Evolutionary conservation across 371 early-diverging fungal species (phyloP).

Genomic region (Mucor racemosus): DNA sequence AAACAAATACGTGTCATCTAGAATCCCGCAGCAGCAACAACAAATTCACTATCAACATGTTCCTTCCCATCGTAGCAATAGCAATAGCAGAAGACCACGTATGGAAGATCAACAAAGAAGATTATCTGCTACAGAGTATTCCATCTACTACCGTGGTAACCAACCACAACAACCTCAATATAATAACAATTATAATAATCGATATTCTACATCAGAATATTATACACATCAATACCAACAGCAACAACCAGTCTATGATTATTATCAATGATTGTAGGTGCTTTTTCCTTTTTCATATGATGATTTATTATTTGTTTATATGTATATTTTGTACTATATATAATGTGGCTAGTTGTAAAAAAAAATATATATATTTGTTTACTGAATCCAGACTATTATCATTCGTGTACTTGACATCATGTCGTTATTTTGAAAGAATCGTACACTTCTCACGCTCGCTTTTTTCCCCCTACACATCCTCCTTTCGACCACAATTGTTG

Average conservation of each 20-base stretch:
- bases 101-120: conserved; percentile 11
- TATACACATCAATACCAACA: conserved; percentile 14
- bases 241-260: conserved; percentile 5
- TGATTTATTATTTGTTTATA: conserved; percentile 4
- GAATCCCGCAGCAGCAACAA: conserved; percentile 6
- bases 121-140: conserved; percentile 22
- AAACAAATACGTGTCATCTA: conserved; percentile 12
- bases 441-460: conserved; percentile 1
- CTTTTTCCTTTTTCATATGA: neutral
- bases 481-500: neutral
- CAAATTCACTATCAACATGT: neutral
- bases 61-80: conserved; percentile 8
- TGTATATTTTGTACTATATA: neutral
- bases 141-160: neutral
- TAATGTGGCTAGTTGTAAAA: neutral
- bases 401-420: neutral
- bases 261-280: conserved; percentile 8
- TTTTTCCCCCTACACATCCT: neutral
- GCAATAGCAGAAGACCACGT: conserved; percentile 12
- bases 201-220: conserved; percentile 24
- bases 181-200: conserved; percentile 8
- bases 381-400: neutral
- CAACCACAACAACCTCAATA: conserved; percentile 6
- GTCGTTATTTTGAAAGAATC: neutral
- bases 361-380: neutral